Base-by-base conservation (phyloP, 441 rosid species). In the Populus hybrid region DNA sequence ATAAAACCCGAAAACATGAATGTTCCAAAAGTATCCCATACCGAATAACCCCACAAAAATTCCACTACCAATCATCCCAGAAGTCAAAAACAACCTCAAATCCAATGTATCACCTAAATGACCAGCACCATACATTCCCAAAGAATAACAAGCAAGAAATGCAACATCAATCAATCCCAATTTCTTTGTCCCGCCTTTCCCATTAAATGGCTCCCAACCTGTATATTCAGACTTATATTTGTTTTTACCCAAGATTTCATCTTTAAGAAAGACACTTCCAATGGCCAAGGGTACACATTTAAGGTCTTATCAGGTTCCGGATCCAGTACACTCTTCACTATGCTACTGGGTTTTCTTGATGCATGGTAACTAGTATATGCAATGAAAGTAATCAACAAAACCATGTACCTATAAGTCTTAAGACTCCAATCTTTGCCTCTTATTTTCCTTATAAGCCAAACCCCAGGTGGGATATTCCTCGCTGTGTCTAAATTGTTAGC, bases 51-150 rank as follows among this genome's bases (percentile, higher is more conserved):
- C 97, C 40, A 92, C 98, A 73, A 92, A 92, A 71, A 92, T 78
- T 34, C 99, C 98, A 84, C 99, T 91, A 36, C 97, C 93, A 63
- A 92, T 86, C 99, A 95, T 95, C 35, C 98, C 98, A 69, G 88
- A 72, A 6, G 98, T 85, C 81, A 95, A 75, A 80, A 92, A 91
- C 86, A 89, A 75, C 80, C 95, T 87, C 66, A 95, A 89, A 86
- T 95, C 98, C 87, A 95, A 86, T 5, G 83, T 82, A 80, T 93
- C 99, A 46, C 97, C 99, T 75, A 95, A 82, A 28, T 28, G 30
- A 28, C 30, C 30, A 28, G 30, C 97, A 6, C 89, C 89, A 78
- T 86, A 93, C 97, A 93, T 92, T 32, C 99, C 97, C 28, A 87
- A 6, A 3, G 94, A 89, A 86, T 93, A 95, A 85, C 97, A 95